A percentile compares a stretch with the other conserved stretches of the same genome.
Evolutionary conservation across 106 monocot species (phyloP).

Genomic region (Phalaenopsis aphrodite): DNA sequence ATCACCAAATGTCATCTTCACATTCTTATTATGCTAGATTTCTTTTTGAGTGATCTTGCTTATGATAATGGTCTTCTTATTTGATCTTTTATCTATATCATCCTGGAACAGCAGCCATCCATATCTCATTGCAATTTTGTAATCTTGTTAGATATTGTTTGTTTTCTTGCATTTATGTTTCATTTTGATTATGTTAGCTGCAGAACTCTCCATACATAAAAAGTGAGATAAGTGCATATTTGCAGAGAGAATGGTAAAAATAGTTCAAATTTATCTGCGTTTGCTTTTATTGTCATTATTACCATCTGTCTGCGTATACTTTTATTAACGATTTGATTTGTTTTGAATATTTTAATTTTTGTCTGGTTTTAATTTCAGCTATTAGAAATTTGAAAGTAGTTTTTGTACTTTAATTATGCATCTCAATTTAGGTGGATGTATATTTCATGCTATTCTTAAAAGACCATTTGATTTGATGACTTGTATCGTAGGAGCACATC

Average conservation of each 20-base stretch:
- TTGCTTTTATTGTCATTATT: not conserved
- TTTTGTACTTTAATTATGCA: not conserved
- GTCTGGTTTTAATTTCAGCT: not conserved
- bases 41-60: not conserved
- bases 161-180: not conserved
- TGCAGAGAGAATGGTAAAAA: not conserved
- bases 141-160: not conserved
- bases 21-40: not conserved
- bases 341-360: not conserved
- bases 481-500: not conserved
- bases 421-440: not conserved
- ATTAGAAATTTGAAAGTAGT: not conserved
- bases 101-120: not conserved
- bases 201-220: not conserved
- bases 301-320: not conserved
- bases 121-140: not conserved
- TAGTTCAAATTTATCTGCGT: not conserved
- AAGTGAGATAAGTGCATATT: not conserved
- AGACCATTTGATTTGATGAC: not conserved
- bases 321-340: not conserved
- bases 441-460: not conserved
- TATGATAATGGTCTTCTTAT: not conserved
- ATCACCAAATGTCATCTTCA: too few relatives aligned
- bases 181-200: not conserved
- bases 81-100: not conserved